Evolutionary conservation across 2,329 filamentous ascomycete species (phyloP).

Genomic region (Peltaster fructicola): DNA sequence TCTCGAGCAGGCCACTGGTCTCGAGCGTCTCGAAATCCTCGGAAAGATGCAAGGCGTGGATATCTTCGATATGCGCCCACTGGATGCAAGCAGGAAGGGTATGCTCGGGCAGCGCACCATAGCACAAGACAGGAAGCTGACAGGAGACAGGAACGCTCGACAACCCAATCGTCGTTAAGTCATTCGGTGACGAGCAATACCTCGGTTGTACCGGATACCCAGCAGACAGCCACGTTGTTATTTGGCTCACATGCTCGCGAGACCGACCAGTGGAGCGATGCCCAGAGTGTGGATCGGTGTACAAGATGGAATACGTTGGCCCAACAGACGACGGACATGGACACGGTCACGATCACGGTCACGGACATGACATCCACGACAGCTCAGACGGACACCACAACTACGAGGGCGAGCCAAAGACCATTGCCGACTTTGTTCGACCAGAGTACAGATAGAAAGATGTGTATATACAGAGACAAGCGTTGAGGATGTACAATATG

Average conservation of each 20-base stretch:
- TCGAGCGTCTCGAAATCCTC: constrained; percentile 95
- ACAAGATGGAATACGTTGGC: constrained; percentile 96
- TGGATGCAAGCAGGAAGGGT: constrained; percentile 82
- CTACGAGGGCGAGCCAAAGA: constrained; percentile 69
- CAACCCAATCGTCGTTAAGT: constrained; percentile 78
- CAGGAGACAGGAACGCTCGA: constrained; percentile 56
- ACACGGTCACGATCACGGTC: constrained; percentile 18
- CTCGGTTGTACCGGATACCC: constrained; percentile 89
- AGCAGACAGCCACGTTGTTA: constrained; percentile 75
- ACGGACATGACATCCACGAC: constrained; percentile 32
- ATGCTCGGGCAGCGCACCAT: constrained; percentile 16
- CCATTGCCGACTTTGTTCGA: constrained; percentile 88
- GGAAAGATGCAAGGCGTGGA: constrained; percentile 99
- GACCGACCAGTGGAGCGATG: constrained; percentile 88
- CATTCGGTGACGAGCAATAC: constrained; percentile 90
- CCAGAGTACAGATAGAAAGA: constrained; percentile 83
- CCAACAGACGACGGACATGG: constrained; percentile 55
- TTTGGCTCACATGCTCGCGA: constrained; percentile 79
- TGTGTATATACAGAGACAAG: no score
- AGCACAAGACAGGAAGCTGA: not conserved
- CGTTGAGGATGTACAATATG: constrained; percentile 1
- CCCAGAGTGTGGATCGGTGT: constrained; percentile 87
- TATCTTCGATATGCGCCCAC: constrained; percentile 93
- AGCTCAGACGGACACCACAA: constrained; percentile 32
- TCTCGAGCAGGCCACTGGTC: constrained; percentile 86